Base-by-base conservation (phyloP, 352 stramenopile genomes). In the Phytophthora pisi region DNA sequence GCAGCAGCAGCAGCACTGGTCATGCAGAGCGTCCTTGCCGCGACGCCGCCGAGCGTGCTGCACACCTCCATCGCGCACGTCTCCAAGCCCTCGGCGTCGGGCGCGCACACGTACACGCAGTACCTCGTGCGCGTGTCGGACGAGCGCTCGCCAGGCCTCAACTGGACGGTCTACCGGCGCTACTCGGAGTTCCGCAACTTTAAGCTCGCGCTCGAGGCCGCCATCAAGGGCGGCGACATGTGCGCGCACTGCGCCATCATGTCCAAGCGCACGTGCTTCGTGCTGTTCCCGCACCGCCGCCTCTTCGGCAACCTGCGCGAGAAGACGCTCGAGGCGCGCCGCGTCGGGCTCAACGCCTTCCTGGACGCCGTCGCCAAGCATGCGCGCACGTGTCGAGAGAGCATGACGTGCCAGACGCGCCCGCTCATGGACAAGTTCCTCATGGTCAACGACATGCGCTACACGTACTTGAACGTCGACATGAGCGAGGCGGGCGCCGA, bases 371-470 rank as follows among this genome's bases (percentile, higher is more conserved):
- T 96, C 30, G 74, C 82, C 28, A 88, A 88, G 61, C 81, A 94
- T 68, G 86, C 86, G 58, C 87, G 88, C 57, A 90, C 83, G 43
- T 96, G 88, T 61, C 65, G 75, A 18, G 81, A 92, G 52, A 84
- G 77, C 61, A 77, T 82, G 66, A 87, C 78, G 26, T 96, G 88
- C 58, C 72, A 89, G 55, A 92, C 83, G 45, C 84, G 88, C 0
- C 68, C 70, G 53, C 72, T 96, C 43, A 92, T 96, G 78, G 86
- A 96, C 71, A 81, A 93, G 68, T 96, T 96, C 65, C 79, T 96
- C 49, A 91, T 94, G 81, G 84, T 94, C 16, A 90, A 90, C 64
- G 86, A 96, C 59, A 93, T 95, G 86, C 84, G 86, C 42, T 96
- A 94, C 83, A 95, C 86, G 65, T 95, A 92, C 61, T 70, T 95